Base-by-base conservation (phyloP, 2,329 filamentous ascomycete genomes). In the Colletotrichum sp. region DNA sequence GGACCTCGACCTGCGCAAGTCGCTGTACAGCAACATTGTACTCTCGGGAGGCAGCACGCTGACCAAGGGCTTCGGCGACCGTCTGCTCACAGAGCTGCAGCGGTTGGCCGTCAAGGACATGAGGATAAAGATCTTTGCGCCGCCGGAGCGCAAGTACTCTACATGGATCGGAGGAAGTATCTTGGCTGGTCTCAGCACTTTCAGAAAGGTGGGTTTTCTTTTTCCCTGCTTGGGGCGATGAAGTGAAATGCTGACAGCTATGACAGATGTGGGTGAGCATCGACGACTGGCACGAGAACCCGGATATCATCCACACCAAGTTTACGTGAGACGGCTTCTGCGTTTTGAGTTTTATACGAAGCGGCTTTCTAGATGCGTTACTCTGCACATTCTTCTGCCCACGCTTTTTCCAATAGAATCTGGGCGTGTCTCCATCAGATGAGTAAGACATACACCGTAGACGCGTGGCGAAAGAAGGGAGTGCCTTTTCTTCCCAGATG, bases 101-200 rank as follows among this genome's bases (percentile, higher is more conserved):
- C 91, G 94, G 83, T 88, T 98, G 81, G 97, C 97, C 13, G 96
- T 98, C 80, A 98, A 98, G 89, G 97, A 99, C 84, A 99, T 98
- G 96, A 93, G 96, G 82, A 98, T 99, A 88, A 98, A 98, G 90
- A 99, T 99, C 83, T 98, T 98, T 87, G 97, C 97, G 70, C 97
- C 97, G 71, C 96, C 97, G 8, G 97, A 99, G 89, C 91, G 97
- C 79, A 98, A 98, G 86, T 99, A 98, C 88, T 98, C 96, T 77
- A 99, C 97, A 36, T 99, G 97, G 97, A 98, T 98, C 80, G 97
- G 97, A 78, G 97, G 97, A 71, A 98, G 97, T 85, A 99, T 99
- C 86, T 88, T 99, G 79, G 97, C 97, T 39, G 96, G 97, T 8
- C 87, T 99, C 85, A 98, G 96, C 88, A 99, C 97, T 70, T 99